Evolutionary conservation across 1,139 yeast genomes (phyloP).

Genomic region (Kurtzmaniella quercitrusa): DNA sequence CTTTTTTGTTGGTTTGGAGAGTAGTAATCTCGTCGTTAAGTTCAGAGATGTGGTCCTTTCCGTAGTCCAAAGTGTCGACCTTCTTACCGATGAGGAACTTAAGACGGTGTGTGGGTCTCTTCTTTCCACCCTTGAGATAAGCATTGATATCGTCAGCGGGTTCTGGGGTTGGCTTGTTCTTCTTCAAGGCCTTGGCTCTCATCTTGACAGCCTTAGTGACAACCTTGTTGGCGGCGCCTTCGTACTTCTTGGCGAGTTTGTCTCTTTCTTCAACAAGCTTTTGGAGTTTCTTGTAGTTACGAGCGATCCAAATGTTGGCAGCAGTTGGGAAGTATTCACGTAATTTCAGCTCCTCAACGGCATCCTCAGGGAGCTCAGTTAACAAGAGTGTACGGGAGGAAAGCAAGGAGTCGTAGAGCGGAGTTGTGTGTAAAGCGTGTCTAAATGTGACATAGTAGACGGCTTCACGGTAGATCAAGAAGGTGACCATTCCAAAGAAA

Average conservation of each 20-base stretch:
- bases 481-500: slow-evolving; percentile 55
- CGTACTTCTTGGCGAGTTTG: slow-evolving; percentile 52
- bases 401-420: slow-evolving; percentile 61
- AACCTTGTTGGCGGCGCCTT: slow-evolving; percentile 52
- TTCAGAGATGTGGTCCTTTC: slow-evolving; percentile 61
- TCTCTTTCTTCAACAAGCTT: slow-evolving; percentile 53
- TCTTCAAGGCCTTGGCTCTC: slow-evolving; percentile 53
- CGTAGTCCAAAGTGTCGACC: slow-evolving; percentile 77
- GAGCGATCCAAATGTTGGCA: slow-evolving; percentile 56
- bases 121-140: slow-evolving; percentile 51
- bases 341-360: slow-evolving; percentile 48
- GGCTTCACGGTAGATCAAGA: slow-evolving; percentile 66
- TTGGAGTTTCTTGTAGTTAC: slow-evolving; percentile 51
- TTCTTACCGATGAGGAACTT: slow-evolving; percentile 67
- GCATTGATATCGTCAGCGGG: slow-evolving; percentile 58
- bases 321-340: slow-evolving; percentile 59
- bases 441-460: slow-evolving; percentile 63
- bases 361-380: slow-evolving; percentile 53
- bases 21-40: slow-evolving; percentile 55
- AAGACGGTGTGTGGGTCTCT: slow-evolving; percentile 64
- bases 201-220: slow-evolving; percentile 53
- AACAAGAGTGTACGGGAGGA: slow-evolving; percentile 66
- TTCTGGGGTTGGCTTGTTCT: slow-evolving; percentile 47
- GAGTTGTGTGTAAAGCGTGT: slow-evolving; percentile 66
- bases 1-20: slow-evolving; percentile 20